A percentile compares a stretch with the other conserved stretches of the same genome.
Conservation (phyloP, 148 eudicot species). For the Nepenthes gracilis region DNA sequence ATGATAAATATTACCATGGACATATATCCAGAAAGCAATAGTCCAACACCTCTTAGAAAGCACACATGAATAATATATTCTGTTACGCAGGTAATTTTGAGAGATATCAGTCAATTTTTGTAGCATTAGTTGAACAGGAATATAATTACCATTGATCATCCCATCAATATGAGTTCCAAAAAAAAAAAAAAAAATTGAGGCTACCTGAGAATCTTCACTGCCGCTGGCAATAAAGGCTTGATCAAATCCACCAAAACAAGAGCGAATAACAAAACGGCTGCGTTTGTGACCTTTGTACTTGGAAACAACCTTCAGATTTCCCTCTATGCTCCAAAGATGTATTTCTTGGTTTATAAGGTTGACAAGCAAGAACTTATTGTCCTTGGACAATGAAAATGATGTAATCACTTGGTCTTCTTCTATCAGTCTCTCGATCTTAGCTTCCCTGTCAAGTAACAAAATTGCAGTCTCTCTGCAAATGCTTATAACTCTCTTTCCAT, state of each 20-base stretch:
- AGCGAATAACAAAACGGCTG: constrained; percentile 56
- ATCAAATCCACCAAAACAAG: constrained; percentile 89
- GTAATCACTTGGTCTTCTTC: constrained; percentile 63
- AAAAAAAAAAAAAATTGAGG: background rate
- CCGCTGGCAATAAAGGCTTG: constrained; percentile 93
- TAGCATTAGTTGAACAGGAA: background rate
- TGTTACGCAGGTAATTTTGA: no score
- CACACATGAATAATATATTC: no score
- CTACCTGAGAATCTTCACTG: constrained; percentile 94
- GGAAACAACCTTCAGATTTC: constrained; percentile 33
- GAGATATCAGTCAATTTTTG: background rate
- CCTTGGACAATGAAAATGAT: constrained; percentile 65
- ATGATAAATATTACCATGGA: no score
- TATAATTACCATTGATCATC: background rate
- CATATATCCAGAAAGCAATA: no score
- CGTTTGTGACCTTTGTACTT: constrained; percentile 78
- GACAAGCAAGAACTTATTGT: constrained; percentile 61
- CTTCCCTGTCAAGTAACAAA: constrained; percentile 11
- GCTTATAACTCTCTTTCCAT: constrained; percentile 35
- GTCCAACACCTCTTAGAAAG: no score
- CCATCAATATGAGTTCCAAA: background rate
- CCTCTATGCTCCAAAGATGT: constrained; percentile 79
- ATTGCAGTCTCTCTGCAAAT: constrained; percentile 26
- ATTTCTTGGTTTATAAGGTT: constrained; percentile 64
- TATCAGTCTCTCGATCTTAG: constrained; percentile 35